Conservation (phyloP, 148 eudicot species). For the Dianthus caryophyllus region DNA sequence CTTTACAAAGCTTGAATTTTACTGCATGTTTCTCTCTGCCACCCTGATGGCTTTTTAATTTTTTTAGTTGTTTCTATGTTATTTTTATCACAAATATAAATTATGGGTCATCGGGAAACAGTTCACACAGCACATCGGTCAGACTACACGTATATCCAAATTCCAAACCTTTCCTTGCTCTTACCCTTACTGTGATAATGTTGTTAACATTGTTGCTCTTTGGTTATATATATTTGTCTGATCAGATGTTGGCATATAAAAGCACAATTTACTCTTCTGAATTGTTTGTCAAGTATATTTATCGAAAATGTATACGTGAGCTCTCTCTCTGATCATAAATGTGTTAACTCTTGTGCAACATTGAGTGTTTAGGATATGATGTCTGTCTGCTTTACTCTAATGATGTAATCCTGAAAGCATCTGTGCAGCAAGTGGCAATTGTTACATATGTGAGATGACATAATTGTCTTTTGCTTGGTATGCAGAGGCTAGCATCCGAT, state of each 20-base stretch:
- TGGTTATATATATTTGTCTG: no score
- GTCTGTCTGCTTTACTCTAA: not conserved
- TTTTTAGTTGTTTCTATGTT: no score
- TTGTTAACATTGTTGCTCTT: not conserved
- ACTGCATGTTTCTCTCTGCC: no score
- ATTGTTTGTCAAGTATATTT: not conserved
- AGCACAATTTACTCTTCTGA: not conserved
- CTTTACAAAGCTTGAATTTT: no score
- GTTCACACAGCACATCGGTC: no score
- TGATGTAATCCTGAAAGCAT: not conserved
- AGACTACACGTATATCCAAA: no score
- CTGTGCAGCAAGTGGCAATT: not conserved
- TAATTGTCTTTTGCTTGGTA: constrained; percentile 7
- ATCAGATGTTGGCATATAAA: constrained; percentile 1
- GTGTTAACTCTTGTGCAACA: not conserved
- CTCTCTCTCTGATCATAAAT: not conserved
- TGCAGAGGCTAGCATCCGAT: constrained; percentile 86
- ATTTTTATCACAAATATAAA: no score
- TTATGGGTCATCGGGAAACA: no score
- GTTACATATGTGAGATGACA: not conserved
- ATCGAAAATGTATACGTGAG: not conserved
- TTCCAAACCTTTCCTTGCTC: no score
- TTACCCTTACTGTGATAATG: not conserved
- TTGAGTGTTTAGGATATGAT: not conserved
- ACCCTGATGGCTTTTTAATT: no score